phyloP scores from a whole-genome alignment of 352 stramenopile genomes.

The Pythium rishiriense region DNA sequence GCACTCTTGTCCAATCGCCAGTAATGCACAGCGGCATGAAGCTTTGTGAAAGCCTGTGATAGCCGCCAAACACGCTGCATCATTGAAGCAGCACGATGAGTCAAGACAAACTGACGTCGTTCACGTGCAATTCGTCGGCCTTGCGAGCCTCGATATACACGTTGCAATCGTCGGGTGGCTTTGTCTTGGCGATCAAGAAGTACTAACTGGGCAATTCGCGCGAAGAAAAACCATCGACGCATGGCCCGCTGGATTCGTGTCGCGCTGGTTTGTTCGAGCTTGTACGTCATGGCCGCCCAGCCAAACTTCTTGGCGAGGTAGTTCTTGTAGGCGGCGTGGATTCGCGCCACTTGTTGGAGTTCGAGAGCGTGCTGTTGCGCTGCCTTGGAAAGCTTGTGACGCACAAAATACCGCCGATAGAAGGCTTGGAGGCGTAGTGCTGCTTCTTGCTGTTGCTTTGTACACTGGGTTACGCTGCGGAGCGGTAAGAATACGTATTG shows the following conservation, averaged over 20 bases:
- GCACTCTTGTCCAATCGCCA: conserved; percentile 29
- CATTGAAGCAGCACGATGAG: conserved; percentile 1
- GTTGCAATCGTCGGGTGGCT: conserved; percentile 34
- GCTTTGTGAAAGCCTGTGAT: conserved; percentile 22
- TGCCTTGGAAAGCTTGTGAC: conserved; percentile 28
- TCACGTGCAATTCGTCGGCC: conserved; percentile 9
- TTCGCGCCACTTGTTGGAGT: conserved; percentile 30
- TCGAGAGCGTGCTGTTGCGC: conserved; percentile 15
- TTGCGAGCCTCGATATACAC: conserved; percentile 23
- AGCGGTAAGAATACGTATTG: not conserved
- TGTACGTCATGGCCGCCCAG: conserved; percentile 46
- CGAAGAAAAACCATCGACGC: conserved; percentile 36
- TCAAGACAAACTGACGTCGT: not conserved
- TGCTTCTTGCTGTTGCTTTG: conserved; percentile 32
- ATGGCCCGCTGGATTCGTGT: conserved; percentile 38
- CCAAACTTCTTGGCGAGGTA: conserved; percentile 67
- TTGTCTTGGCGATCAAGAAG: conserved; percentile 17
- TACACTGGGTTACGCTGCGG: not conserved
- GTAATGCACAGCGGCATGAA: conserved; percentile 2
- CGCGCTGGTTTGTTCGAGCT: conserved; percentile 43
- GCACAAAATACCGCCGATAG: conserved; percentile 32
- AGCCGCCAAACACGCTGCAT: conserved; percentile 45
- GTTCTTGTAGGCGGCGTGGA: conserved; percentile 54
- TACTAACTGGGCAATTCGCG: conserved; percentile 19
- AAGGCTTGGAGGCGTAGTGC: conserved; percentile 40